Evolutionary conservation across 441 rosid genomes (phyloP), one percentile per base, ranked within the genome.

Genomic region (Viola pubescens): DNA sequence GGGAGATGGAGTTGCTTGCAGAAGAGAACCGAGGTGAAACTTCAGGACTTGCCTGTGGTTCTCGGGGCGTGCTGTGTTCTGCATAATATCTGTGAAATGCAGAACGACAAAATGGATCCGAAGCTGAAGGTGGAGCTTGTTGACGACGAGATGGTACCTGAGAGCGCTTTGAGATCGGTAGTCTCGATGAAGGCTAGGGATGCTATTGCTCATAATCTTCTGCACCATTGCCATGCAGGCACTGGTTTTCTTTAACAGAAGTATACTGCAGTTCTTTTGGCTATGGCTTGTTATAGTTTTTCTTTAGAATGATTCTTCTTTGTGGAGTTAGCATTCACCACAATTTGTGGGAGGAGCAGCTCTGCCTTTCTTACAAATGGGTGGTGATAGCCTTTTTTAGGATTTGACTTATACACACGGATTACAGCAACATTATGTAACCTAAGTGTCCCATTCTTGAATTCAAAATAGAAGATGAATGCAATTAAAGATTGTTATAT

Each of bases 191-290:
- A 49, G 60, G 81, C 75, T 37, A 76, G 97, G 51, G 97, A 89
- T 73, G 73, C 77, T 3, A 79, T 89, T 47, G 94, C 89, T 62
- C 97, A 87, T 58, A 82, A 89, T 74, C 78, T 87, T 58, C 69
- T 89, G 62, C 97, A 87, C 74, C 92, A 84, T 66, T 83, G 91
- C 56, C 87, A 81, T 13, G 97, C 91, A 3, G 94, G 95, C 63
- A 79, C 94, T 69, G 74, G 86, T 58, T 87, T 86, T 62, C 64
- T 86, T 6, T 84, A 77, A 63, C 55, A 45, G 7, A 41, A 48
- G 6, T n/a, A 43, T 44, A 50, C 46, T 61, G 58, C 45, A 42
- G 64, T 79, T 76, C 71, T 73, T 78, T 75, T 63, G 52, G 37
- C 51, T 10, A 5, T 54, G 40, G 52, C 16, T 45, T 47, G 8